Evolutionary conservation across 345 rosid species (phyloP), one percentile per base, ranked within the genome.

Genomic region (Fremontodendron californicum): DNA sequence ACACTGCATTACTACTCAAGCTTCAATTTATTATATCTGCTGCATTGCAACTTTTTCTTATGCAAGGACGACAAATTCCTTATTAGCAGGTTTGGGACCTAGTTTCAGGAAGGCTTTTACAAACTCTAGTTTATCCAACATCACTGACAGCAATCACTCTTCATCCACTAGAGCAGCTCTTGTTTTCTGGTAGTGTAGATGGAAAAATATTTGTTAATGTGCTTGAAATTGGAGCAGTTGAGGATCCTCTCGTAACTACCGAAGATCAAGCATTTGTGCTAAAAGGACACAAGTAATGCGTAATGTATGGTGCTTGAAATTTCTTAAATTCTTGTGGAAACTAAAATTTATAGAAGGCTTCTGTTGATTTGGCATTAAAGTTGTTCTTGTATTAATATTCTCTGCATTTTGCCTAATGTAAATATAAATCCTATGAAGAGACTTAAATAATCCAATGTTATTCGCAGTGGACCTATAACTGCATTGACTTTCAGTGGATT

Each of bases 231-330:
- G 86, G 82, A 48, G 76, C 64, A n/a, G 45, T 62, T 57, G 86
- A 83, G 61, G 88, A 85, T 77, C 75, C 83, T 57, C 72, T 77
- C 15, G 23, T 75, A 69, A 75, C 72, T 43, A 60, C 49, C 21
- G 77, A 83, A 74, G 81, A 78, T 81, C 84, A 76, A 75, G 68
- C 77, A 72, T 71, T 68, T 12, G 73, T 73, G 74, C 88, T 85
- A 25, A 72, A 82, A 81, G 91, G 85, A 86, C 91, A 88, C 88
- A 88, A 85, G 91, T 88, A 86, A 86, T 82, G 86, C 82, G 82
- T 86, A 86, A 81, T 77, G 81, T 82, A 77, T 82, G 90, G 78
- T 75, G 80, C 81, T 66, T 80, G 43, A 80, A 73, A 73, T 76
- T 78, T 76, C 76, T 77, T 80, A 49, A 77, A 54, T 71, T 78